phyloP scores from a whole-genome alignment of 164 flowering plant species.

The Stephania cephalantha region DNA sequence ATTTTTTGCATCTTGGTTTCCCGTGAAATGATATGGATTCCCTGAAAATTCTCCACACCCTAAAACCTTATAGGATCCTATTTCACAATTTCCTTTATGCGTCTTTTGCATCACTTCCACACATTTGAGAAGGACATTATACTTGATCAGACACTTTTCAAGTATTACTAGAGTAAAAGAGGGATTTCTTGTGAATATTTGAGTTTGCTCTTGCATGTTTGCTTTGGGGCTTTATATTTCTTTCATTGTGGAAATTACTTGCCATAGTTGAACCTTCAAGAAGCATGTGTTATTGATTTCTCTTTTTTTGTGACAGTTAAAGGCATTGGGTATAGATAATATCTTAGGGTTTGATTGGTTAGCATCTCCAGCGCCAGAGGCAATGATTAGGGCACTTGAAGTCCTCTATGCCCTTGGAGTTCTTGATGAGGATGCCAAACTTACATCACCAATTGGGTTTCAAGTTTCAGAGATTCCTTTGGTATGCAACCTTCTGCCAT shows the following conservation, averaged over 20 bases:
- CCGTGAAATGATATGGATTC: no score
- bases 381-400: constrained; percentile 94
- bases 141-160: no score
- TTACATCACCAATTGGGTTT: constrained; percentile 89
- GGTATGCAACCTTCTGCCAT: constrained; percentile 34
- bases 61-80: no score
- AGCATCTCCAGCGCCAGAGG: constrained; percentile 86
- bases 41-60: no score
- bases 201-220: not conserved
- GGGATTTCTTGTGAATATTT: not conserved
- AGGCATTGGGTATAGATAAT: constrained; percentile 93
- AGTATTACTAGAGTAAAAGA: no score
- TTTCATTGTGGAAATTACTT: not conserved
- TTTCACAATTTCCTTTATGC: no score
- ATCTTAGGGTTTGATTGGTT: constrained; percentile 98
- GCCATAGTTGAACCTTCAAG: constrained; percentile 2
- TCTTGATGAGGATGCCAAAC: constrained; percentile 94
- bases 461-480: constrained; percentile 95
- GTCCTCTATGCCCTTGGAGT: constrained; percentile 84
- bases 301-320: constrained; percentile 45
- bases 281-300: constrained; percentile 14
- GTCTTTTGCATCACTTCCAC: no score
- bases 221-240: not conserved
- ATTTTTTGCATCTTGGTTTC: no score
- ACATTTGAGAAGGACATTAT: no score